These are phyloP conservation scores for Hypsizygus marmoreus DNA, from an alignment of 768 basidiomycete genomes.

Conservation along the genomic window DNA sequence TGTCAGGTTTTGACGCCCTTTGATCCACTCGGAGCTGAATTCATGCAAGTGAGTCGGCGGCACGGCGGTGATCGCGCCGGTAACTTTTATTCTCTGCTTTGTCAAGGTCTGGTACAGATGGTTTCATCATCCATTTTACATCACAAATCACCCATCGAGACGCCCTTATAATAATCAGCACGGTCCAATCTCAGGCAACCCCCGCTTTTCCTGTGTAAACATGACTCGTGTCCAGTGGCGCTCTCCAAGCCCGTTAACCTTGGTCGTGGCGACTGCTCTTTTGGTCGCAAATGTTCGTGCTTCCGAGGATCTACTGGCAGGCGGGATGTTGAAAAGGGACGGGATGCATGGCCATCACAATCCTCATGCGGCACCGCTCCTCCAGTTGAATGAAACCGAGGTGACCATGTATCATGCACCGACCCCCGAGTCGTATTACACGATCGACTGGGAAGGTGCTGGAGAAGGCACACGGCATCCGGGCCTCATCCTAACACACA, in stretches of 20 bases:
- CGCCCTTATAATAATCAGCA: slow-evolving; percentile 11
- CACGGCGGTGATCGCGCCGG: slow-evolving; percentile 3
- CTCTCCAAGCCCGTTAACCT: slow-evolving; percentile 2
- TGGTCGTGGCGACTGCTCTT: slow-evolving; percentile 12
- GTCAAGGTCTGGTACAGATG: too few relatives aligned
- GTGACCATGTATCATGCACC: slow-evolving; percentile 63
- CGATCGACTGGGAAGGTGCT: slow-evolving; percentile 68
- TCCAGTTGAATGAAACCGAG: slow-evolving; percentile 79
- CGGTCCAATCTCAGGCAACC: background rate
- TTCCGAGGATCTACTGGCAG: slow-evolving; percentile 16
- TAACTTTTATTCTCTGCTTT: slow-evolving; percentile 12
- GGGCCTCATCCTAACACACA: slow-evolving; percentile 74
- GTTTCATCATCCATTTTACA: too few relatives aligned
- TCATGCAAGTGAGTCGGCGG: background rate
- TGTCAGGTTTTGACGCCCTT: too few relatives aligned
- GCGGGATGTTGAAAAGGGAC: slow-evolving; percentile 23
- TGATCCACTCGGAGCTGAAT: too few relatives aligned
- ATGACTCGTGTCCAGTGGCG: slow-evolving; percentile 17
- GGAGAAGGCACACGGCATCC: slow-evolving; percentile 53
- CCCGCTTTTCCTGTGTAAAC: slow-evolving; percentile 6
- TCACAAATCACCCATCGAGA: slow-evolving; percentile 7
- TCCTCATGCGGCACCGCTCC: slow-evolving; percentile 48
- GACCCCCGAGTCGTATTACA: slow-evolving; percentile 82
- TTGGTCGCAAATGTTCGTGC: slow-evolving; percentile 20
- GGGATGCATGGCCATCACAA: slow-evolving; percentile 50